phyloP scores from a whole-genome alignment of 2,329 filamentous ascomycete genomes.

The Sclerotinia subarctica region DNA sequence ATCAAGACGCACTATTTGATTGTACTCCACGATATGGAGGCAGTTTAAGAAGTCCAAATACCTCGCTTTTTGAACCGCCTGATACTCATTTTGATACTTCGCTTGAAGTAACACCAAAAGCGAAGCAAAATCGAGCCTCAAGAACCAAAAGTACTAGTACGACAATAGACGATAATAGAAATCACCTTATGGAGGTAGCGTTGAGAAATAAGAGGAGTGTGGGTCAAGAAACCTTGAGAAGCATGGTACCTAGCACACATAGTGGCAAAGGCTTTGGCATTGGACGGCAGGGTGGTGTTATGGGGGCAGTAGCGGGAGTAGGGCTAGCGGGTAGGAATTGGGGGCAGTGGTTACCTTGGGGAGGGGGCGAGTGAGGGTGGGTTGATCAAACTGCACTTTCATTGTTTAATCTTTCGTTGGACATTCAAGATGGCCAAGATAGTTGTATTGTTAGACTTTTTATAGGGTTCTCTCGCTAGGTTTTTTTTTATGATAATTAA shows the following conservation, averaged over 20 bases:
- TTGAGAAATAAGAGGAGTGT: constrained; percentile 31
- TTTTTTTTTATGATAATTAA: not conserved
- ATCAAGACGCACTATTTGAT: constrained; percentile 1
- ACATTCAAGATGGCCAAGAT: not conserved
- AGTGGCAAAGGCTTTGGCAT: constrained; percentile 14
- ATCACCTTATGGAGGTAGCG: constrained; percentile 26
- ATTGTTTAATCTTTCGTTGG: not conserved
- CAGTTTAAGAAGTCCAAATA: not conserved
- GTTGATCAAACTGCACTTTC: not conserved
- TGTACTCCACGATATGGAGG: not conserved
- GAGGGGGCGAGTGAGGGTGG: not conserved
- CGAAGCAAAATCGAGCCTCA: not conserved
- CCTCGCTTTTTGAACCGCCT: constrained; percentile 13
- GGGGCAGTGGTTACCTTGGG: constrained; percentile 16
- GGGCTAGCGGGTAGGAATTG: constrained; percentile 17
- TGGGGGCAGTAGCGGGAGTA: constrained; percentile 13
- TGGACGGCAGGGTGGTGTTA: not conserved
- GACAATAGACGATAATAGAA: constrained; percentile 21
- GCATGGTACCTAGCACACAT: constrained; percentile 30
- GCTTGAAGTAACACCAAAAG: constrained; percentile 17
- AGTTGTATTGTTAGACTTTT: not conserved
- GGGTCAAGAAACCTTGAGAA: constrained; percentile 29
- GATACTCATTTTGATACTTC: constrained; percentile 23
- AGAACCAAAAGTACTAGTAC: not conserved
- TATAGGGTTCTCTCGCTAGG: not conserved